Evolutionary conservation across 768 basidiomycete genomes (phyloP).

Genomic region (Strobilomyces confusus): DNA sequence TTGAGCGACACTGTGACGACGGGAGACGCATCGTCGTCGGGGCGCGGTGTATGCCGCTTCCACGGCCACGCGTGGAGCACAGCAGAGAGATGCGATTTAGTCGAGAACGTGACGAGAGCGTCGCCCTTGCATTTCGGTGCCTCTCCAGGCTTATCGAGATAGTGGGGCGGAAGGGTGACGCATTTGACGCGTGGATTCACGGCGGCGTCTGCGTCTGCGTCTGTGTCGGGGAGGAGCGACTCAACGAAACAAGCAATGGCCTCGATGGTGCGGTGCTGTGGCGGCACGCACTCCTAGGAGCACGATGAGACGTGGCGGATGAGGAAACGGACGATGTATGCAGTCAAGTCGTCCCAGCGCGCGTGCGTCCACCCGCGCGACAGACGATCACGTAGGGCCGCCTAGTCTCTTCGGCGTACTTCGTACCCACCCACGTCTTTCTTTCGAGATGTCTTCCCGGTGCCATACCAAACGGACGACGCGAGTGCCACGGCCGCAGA

Average conservation of each 20-base stretch:
- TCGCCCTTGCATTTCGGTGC: slow-evolving; percentile 69
- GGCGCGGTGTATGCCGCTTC: slow-evolving; percentile 4
- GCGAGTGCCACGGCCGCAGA: slow-evolving; percentile 32
- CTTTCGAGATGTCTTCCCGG: slow-evolving; percentile 24
- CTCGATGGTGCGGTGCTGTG: slow-evolving; percentile 46
- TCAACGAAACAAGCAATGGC: slow-evolving; percentile 45
- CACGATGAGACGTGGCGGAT: not conserved
- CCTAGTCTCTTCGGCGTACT: slow-evolving; percentile 53
- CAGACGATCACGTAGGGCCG: slow-evolving; percentile 15
- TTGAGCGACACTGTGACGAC: slow-evolving; percentile 43
- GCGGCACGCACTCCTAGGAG: slow-evolving; percentile 67
- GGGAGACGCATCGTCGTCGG: not conserved
- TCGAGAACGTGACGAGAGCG: slow-evolving; percentile 59
- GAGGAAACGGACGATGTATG: slow-evolving; percentile 54
- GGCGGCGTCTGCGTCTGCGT: not conserved
- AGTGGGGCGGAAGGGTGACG: slow-evolving; percentile 58
- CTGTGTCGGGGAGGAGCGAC: slow-evolving; percentile 27
- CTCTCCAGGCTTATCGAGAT: slow-evolving; percentile 54
- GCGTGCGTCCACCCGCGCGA: slow-evolving; percentile 31
- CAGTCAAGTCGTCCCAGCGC: slow-evolving; percentile 60
- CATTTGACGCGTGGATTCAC: slow-evolving; percentile 38
- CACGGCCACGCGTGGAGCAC: slow-evolving; percentile 62
- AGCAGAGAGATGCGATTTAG: slow-evolving; percentile 35
- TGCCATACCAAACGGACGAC: slow-evolving; percentile 36
- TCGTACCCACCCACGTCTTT: slow-evolving; percentile 56